These are phyloP conservation scores for Suillus tomentosus DNA, from an alignment of 768 basidiomycete genomes.

Conservation along the genomic window DNA sequence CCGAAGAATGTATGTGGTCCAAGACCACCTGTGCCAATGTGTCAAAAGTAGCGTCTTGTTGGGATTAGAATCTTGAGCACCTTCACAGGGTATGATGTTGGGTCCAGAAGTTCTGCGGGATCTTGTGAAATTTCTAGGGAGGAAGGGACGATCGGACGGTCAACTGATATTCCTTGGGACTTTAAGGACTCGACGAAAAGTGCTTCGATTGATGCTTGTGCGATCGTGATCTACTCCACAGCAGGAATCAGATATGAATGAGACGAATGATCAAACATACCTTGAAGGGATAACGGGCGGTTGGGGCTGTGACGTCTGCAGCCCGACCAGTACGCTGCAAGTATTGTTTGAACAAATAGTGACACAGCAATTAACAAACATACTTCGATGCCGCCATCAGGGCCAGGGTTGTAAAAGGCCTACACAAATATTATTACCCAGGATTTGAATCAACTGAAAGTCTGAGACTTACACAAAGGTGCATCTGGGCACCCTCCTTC, in stretches of 20 bases:
- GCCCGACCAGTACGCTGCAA: conserved; percentile 61
- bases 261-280: conserved; percentile 32
- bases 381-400: conserved; percentile 64
- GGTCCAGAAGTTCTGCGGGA: conserved; percentile 36
- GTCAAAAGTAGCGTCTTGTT: background rate
- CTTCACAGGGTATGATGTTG: conserved; percentile 35
- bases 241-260: background rate
- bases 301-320: conserved; percentile 60
- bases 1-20: conserved; percentile 10
- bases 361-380: background rate
- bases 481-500: conserved; percentile 66
- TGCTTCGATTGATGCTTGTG: conserved; percentile 44
- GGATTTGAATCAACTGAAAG: background rate
- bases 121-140: conserved; percentile 38
- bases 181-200: conserved; percentile 45
- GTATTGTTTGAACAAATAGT: background rate
- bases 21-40: conserved; percentile 8
- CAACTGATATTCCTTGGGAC: conserved; percentile 32
- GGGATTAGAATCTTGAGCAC: conserved; percentile 14
- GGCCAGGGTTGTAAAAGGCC: conserved; percentile 76
- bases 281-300: conserved; percentile 73
- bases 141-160: conserved; percentile 36
- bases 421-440: conserved; percentile 26
- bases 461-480: conserved; percentile 56
- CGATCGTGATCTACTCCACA: conserved; percentile 34